Evolutionary conservation across 129 eudicot species (phyloP), one percentile per base, ranked within the genome.

Genomic region (Centrapalus pauciflorus): DNA sequence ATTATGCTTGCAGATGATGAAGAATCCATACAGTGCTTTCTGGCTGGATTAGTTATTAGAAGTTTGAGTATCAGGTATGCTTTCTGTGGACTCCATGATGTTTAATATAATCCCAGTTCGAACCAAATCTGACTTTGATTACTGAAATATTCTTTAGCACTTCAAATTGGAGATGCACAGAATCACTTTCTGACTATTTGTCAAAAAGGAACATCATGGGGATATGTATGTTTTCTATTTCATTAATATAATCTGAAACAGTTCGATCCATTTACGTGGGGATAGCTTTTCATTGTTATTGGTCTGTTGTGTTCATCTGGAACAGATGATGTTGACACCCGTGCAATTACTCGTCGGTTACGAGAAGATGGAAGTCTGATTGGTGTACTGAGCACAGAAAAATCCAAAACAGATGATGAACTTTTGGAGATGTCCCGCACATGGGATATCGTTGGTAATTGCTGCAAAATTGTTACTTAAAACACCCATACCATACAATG

Each of bases 351-450:
- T 23, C 93, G 90, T 29, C 81, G 99, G 56, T 79, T 94, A 63
- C 76, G 97, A 66, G 78, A 94, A 79, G 99, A 89, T 59, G 97
- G 99, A 55, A 94, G 97, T 68, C 81, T 94, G 68, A 81, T 89
- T 57, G 99, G 99, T 76, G 99, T 94, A 10, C 79, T 94, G 77
- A 86, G 97, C 80, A 89, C 99, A 17, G 99, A 94, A 84, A 74
- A 82, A 27, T 57, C 94, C 5, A 94, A 86, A 81, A 80, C 95
- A 2, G 95, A 94, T 30, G 84, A 82, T 16, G 82, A 94, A 56
- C 99, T 94, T 33, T 66, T 94, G 75, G 81, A 89, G 51, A 87
- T 89, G 90, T 90, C 99, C 19, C 97, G 90, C 70, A 80, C 83
- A 35, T 94, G 97, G 97, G 62, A 86, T 70, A 93, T 93, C 26